Base-by-base conservation (phyloP, 2,329 filamentous ascomycete genomes). In the Mollisia scopiformis region DNA sequence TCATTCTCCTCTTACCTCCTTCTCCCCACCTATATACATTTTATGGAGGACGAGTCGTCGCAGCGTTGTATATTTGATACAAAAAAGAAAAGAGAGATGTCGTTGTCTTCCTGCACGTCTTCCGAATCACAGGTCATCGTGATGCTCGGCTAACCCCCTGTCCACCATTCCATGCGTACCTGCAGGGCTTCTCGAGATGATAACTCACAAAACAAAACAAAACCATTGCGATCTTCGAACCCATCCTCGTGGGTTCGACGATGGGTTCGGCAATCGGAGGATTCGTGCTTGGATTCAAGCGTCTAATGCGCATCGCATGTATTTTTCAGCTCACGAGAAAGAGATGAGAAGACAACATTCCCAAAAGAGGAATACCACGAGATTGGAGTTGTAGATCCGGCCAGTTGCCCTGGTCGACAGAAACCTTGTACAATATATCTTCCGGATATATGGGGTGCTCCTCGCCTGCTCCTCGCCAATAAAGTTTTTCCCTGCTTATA, bases 181-280 rank as follows among this genome's bases (percentile, higher is more conserved):
- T n/a, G n/a, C n/a, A n/a, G n/a, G n/a, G n/a, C n/a, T n/a, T n/a
- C 23, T 30, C 6, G 27, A 37, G 41, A 30, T 35, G 54, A 56
- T 35, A 4, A 16, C 54, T 56, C 54, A 56, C 54, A 56, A 35
- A 56, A 55, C 8, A 31, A 19, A 55, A 31, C 21, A n/a, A n/a
- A 27, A 28, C 7, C 39, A 19, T 30, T 49, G n/a, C 54, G 54
- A 56, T 56, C 52, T 30, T 19, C 23, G 37, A 41, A 21, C 49
- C 49, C 49, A 31, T 51, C 49, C 8, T 11, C 27, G 28, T 21
- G 49, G n/a, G 19, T 19, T 51, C 25, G 27, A 33, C 30, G 49
- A 51, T 51, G 49, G 49, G 49, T 33, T 33, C 49, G 16, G 31
- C 49, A 31, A 51, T 51, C 49, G 49, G 10, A 4, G 16, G n/a